phyloP scores from a whole-genome alignment of 306 rosid species.

The Crotalaria pallida region DNA sequence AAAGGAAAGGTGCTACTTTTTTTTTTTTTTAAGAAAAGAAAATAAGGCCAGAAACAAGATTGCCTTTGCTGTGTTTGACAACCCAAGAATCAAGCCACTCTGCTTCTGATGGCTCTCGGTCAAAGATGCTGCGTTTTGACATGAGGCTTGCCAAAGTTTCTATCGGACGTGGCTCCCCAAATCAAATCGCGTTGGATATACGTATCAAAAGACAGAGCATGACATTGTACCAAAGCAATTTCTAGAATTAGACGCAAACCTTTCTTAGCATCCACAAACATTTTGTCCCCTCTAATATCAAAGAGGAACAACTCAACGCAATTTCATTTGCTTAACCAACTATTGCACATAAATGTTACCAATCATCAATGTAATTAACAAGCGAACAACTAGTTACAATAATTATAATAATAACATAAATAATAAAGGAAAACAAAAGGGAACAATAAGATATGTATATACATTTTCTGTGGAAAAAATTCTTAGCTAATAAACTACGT shows the following conservation, averaged over 20 bases:
- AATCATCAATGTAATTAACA: not conserved
- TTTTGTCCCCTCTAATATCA: not conserved
- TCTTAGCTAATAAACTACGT: not conserved
- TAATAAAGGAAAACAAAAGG: not conserved
- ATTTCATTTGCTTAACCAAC: not conserved
- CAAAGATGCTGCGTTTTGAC: not conserved
- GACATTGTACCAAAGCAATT: not conserved
- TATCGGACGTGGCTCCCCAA: not conserved
- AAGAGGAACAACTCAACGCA: not conserved
- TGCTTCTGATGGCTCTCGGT: not conserved
- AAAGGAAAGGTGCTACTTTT: not conserved
- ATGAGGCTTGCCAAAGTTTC: not conserved
- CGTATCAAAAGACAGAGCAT: not conserved
- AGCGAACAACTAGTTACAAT: not conserved
- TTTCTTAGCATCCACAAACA: not conserved
- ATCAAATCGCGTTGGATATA: not conserved
- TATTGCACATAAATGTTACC: not conserved
- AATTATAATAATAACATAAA: not conserved
- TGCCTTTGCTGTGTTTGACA: not conserved
- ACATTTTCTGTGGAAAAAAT: constrained; percentile 9
- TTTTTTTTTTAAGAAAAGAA: not conserved
- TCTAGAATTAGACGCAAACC: not conserved
- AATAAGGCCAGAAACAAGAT: not conserved
- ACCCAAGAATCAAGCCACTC: not conserved
- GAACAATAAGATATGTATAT: not conserved